These are phyloP conservation scores for Ustilago xerochloae DNA, from an alignment of 1,284 basidiomycete genomes.

Conservation along the genomic window DNA sequence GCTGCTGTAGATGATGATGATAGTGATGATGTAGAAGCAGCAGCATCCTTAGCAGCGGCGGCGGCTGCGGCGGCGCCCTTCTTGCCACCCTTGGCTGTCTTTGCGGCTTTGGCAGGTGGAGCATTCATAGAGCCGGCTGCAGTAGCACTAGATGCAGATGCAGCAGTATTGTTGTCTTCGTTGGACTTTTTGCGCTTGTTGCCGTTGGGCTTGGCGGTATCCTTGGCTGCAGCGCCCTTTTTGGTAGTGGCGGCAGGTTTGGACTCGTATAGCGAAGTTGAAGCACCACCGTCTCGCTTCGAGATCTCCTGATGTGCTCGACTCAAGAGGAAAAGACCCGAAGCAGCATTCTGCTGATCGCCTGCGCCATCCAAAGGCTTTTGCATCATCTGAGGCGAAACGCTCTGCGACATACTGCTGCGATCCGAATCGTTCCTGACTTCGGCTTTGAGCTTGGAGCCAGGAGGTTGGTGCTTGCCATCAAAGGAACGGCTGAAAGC, in stretches of 20 bases:
- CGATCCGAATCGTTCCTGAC: constrained; percentile 23
- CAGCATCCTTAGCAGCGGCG: constrained; percentile 31
- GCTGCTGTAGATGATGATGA: not conserved
- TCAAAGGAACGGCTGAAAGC: constrained; percentile 53
- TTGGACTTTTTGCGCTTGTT: constrained; percentile 59
- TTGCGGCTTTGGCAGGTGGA: constrained; percentile 32
- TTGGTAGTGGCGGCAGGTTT: constrained; percentile 23
- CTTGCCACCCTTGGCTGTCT: constrained; percentile 69
- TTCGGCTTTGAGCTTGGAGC: constrained; percentile 45
- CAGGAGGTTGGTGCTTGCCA: not conserved
- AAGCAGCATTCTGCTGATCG: constrained; percentile 56
- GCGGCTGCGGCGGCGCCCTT: constrained; percentile 53
- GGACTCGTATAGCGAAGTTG: constrained; percentile 43
- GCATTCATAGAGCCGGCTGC: constrained; percentile 11
- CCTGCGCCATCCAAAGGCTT: constrained; percentile 26
- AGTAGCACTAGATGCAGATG: not conserved
- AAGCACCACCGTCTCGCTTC: constrained; percentile 80
- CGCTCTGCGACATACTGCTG: constrained; percentile 24
- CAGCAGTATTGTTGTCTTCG: constrained; percentile 11
- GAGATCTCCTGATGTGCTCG: constrained; percentile 95
- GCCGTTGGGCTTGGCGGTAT: constrained; percentile 27
- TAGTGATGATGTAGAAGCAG: constrained; percentile 57
- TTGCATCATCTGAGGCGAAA: constrained; percentile 51
- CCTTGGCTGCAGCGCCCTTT: constrained; percentile 16
- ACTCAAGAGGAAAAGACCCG: constrained; percentile 86